Evolutionary conservation across 805 yeast species (phyloP), one percentile per base, ranked within the genome.

Genomic region (Lachancea sp.): DNA sequence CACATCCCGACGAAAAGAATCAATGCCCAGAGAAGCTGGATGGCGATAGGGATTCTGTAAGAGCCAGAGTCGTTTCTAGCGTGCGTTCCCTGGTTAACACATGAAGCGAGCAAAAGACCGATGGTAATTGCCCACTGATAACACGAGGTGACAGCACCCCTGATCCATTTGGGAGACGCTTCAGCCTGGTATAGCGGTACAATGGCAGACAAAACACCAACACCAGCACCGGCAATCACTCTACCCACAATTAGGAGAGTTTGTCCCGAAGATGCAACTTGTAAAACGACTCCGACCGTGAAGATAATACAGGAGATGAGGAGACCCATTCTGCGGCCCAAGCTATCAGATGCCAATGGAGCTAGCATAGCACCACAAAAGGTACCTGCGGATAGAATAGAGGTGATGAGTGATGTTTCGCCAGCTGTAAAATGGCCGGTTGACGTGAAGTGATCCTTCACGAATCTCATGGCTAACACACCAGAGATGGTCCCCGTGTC

Each of bases 131-230:
- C 79, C 68, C 80, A 72, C 60, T 84, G 95, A 60, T 82, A 85
- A 41, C 83, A 72, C 41, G 83, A 76, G 34, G 83, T 87, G 46
- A 82, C 69, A 15, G 87, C 76, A 51, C 94, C 94, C 65, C 94
- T 71, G 37, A 83, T 75, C 71, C 83, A 78, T 52, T 74, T 78
- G 20, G 92, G 92, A 13, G 87, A 75, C 28, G 84, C 79, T 60
- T 83, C 94, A 23, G 89, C 82, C 65, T 81, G 85, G 58, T 83
- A 83, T 47, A 83, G 61, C 19, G 89, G 87, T 26, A 83, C 81
- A 45, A 77, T 70, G 21, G 88, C 81, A 21, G 90, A 78, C 17
- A 82, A 69, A 21, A 77, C 69, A 46, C 94, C 94, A 43, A 83
- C 83, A 38, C 87, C 84, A 5, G 79, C 47, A 21, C 89, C 92